Evolutionary conservation across 2,329 filamentous ascomycete genomes (phyloP).

Genomic region (Calonectria pseudoturangicola): DNA sequence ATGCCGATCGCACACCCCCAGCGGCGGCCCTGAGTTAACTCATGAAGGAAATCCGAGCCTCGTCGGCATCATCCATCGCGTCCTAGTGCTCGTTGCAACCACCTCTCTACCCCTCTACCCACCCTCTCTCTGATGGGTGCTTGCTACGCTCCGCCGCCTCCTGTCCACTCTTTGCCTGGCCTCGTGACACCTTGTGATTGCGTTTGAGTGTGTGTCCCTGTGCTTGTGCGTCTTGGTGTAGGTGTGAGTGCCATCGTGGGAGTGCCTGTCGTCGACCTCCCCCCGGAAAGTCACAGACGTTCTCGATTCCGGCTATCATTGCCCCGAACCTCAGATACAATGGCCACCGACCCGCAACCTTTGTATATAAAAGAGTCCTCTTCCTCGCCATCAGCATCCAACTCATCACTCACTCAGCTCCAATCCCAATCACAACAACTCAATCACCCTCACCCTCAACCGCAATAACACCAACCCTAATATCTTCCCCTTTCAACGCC

Average conservation of each 20-base stretch:
- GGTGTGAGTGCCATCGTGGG: too few relatives aligned
- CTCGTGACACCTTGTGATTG: slow-evolving; percentile 32
- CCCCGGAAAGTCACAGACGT: slow-evolving; percentile 25
- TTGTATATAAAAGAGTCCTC: slow-evolving; percentile 37
- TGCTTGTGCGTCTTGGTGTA: too few relatives aligned
- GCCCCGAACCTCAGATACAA: slow-evolving; percentile 10
- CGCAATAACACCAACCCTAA: slow-evolving; percentile 7
- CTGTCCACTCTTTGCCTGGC: slow-evolving; percentile 14
- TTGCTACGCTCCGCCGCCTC: slow-evolving; percentile 27
- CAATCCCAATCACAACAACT: slow-evolving; percentile 20
- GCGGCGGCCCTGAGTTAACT: slow-evolving; percentile 50
- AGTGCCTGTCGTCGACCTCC: not conserved
- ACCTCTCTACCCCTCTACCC: slow-evolving; percentile 18
- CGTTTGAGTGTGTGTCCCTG: slow-evolving; percentile 19
- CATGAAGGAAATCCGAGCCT: slow-evolving; percentile 49
- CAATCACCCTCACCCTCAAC: slow-evolving; percentile 14
- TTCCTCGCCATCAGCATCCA: slow-evolving; percentile 25
- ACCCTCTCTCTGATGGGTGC: slow-evolving; percentile 18
- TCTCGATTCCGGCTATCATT: slow-evolving; percentile 32
- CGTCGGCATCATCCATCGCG: slow-evolving; percentile 47
- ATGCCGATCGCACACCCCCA: slow-evolving; percentile 42
- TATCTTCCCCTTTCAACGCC: not conserved
- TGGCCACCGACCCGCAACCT: slow-evolving; percentile 28
- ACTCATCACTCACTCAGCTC: slow-evolving; percentile 19
- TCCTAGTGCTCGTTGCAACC: slow-evolving; percentile 44